A percentile compares a stretch with the other conserved stretches of the same genome.
Conservation (phyloP, 306 rosid species). For the Echinosophora koreensis region DNA sequence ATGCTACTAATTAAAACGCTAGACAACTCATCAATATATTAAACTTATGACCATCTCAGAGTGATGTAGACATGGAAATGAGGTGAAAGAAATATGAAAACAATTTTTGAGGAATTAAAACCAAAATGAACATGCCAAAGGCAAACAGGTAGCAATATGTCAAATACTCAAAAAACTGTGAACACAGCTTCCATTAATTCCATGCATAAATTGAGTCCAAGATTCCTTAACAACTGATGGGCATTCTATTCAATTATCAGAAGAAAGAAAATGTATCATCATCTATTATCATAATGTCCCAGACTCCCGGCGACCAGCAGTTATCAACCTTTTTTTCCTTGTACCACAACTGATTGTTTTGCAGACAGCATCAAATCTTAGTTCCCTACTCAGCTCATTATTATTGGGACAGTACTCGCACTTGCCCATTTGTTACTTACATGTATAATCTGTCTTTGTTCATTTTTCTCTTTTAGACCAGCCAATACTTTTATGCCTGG, state of each 20-base stretch:
- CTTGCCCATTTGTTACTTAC: not conserved
- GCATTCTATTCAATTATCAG: not conserved
- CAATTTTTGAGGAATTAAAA: not conserved
- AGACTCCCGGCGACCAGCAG: not conserved
- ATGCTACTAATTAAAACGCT: slow-evolving; percentile 6
- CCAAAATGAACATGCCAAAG: not conserved
- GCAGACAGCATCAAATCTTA: not conserved
- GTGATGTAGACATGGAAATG: slow-evolving; percentile 6
- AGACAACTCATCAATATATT: not conserved
- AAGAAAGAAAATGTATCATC: not conserved
- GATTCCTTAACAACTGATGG: not conserved
- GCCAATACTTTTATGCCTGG: not conserved
- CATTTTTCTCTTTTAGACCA: slow-evolving; percentile 6
- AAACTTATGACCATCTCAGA: not conserved
- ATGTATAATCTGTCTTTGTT: not conserved
- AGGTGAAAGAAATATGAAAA: not conserved
- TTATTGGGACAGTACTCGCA: not conserved
- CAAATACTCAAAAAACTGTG: not conserved
- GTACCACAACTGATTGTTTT: not conserved
- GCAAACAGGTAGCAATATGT: slow-evolving; percentile 1
- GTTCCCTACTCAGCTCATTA: not conserved
- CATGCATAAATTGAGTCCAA: not conserved
- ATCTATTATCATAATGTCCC: not conserved
- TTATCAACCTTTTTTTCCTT: not conserved
- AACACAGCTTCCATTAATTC: not conserved